Evolutionary conservation across 495 filamentous ascomycete species (phyloP), one percentile per base, ranked within the genome.

Genomic region (Cercophora newfieldiana): DNA sequence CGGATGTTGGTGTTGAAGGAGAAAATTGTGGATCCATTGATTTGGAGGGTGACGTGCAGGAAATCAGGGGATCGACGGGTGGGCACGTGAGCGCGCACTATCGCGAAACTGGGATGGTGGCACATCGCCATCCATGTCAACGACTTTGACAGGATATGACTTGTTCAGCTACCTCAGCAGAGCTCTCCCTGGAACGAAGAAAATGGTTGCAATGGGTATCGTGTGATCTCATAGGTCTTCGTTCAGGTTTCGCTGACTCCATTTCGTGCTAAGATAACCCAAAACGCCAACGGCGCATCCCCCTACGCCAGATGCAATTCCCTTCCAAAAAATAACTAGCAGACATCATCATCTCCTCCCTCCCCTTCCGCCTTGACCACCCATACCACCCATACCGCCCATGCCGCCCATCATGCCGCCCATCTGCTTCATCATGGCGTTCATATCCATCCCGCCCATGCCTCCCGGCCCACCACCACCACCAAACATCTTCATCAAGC

Each of bases 381-480:
- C 70, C 33, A 62, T 61, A 18, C 75, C 72, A 5, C 72, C 70
- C 33, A 62, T 61, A 18, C 75, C 74, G 10, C 74, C 74, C 44
- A 64, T 63, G 16, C 75, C 74, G 7, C 75, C 75, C 74, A 79
- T 75, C 76, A 83, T 81, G 30, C 87, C 88, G 26, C 89, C 86
- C 87, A 93, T 90, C 67, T 91, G 89, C 80, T 89, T 89, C 91
- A 94, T 93, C 89, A 93, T 90, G 65, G 88, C 85, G 66, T 90
- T 85, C 82, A 92, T 82, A 71, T 92, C 90, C 89, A 94, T 92
- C 1, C 90, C 90, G 10, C 86, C 89, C 74, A 86, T 77, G 3
- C 85, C 86, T 7, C 79, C 81, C 14, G 76, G 82, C 8, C 76
- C 81, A 7, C 83, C 86, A 12, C 74, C 78, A 16, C 85, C 86